Evolutionary conservation across 768 basidiomycete species (phyloP).

Genomic region (Phlegmacium glaucopus): DNA sequence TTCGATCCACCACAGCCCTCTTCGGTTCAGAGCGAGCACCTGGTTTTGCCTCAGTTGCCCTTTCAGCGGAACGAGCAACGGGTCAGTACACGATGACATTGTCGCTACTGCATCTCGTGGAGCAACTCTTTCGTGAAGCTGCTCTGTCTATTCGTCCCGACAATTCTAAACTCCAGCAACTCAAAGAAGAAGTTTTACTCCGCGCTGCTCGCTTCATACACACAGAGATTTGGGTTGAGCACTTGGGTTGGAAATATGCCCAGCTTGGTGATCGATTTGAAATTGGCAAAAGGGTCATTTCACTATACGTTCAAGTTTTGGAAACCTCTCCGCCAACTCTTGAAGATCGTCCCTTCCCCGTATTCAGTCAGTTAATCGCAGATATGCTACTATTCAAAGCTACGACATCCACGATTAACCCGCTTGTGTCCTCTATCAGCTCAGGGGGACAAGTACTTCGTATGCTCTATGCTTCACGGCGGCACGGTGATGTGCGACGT

Average conservation of each 20-base stretch:
- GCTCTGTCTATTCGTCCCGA: conserved; percentile 54
- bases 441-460: conserved; percentile 56
- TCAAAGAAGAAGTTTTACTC: conserved; percentile 83
- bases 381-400: conserved; percentile 74
- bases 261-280: conserved; percentile 82
- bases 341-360: conserved; percentile 54
- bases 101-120: conserved; percentile 72
- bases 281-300: conserved; percentile 65
- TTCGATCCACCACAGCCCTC: conserved; percentile 73
- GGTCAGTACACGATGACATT: conserved; percentile 83
- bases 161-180: conserved; percentile 57
- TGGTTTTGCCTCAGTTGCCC: conserved; percentile 60
- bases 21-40: conserved; percentile 61
- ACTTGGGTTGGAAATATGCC: conserved; percentile 81
- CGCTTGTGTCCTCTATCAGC: conserved; percentile 69
- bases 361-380: conserved; percentile 58
- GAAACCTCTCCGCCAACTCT: conserved; percentile 54
- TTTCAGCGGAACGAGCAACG: conserved; percentile 66
- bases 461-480: conserved; percentile 57
- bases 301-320: conserved; percentile 66
- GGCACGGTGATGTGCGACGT: conserved; percentile 66
- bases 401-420: conserved; percentile 76
- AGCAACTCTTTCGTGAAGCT: conserved; percentile 72
- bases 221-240: conserved; percentile 85
- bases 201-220: conserved; percentile 79